Conservation (phyloP, 192 early-diverging fungal genomes). For the Allomyces javanicus region DNA sequence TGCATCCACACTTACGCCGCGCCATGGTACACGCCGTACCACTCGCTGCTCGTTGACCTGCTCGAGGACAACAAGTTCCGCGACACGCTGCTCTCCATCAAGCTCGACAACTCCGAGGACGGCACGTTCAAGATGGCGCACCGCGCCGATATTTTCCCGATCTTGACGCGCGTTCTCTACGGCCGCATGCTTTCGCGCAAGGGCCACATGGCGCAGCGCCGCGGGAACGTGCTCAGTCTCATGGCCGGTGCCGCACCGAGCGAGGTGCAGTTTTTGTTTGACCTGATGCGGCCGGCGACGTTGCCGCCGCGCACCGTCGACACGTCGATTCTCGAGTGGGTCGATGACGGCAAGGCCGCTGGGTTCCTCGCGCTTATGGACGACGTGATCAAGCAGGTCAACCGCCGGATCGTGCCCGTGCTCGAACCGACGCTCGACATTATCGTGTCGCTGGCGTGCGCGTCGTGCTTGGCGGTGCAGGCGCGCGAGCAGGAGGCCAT, state of each 20-base stretch:
- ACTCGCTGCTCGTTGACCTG: conserved; percentile 54
- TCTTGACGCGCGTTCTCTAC: conserved; percentile 66
- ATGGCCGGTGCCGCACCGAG: conserved; percentile 38
- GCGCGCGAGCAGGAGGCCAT: conserved; percentile 11
- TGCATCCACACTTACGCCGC: conserved; percentile 71
- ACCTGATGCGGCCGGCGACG: conserved; percentile 64
- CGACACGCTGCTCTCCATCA: conserved; percentile 64
- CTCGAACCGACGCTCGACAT: conserved; percentile 52
- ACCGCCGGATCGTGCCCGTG: conserved; percentile 45
- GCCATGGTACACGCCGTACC: conserved; percentile 41
- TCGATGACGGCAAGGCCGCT: conserved; percentile 33
- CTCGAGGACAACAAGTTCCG: conserved; percentile 74
- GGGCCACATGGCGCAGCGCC: conserved; percentile 55
- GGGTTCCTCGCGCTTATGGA: conserved; percentile 62
- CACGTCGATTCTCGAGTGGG: conserved; percentile 13
- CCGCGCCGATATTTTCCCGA: conserved; percentile 46
- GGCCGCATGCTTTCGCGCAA: conserved; percentile 67
- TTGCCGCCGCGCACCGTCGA: conserved; percentile 15
- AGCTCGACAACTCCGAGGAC: conserved; percentile 32
- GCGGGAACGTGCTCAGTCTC: conserved; percentile 66
- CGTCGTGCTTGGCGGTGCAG: conserved; percentile 8
- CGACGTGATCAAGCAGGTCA: conserved; percentile 70
- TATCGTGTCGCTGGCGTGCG: conserved; percentile 34
- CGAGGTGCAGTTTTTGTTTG: conserved; percentile 52
- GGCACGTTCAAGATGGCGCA: conserved; percentile 40